Conservation (phyloP, 2,329 filamentous ascomycete species). For the Blastomyces percursus region DNA sequence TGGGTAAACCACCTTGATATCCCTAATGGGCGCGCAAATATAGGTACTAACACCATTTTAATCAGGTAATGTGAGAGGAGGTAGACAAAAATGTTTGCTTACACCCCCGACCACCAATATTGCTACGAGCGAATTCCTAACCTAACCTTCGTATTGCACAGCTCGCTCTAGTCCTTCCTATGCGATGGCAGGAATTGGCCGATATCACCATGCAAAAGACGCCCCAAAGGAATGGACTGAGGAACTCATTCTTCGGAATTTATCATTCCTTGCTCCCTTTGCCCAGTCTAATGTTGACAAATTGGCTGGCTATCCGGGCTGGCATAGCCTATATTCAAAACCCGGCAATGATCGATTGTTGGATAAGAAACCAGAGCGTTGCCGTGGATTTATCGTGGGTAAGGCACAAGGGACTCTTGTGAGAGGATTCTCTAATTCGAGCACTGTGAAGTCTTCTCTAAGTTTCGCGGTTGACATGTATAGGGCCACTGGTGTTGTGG, state of each 20-base stretch:
- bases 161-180: not conserved
- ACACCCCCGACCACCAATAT: too few species aligned
- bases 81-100: not conserved
- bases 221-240: slow-evolving; percentile 4
- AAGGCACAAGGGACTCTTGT: not conserved
- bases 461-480: not conserved
- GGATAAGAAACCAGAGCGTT: not conserved
- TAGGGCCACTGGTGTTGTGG: not conserved
- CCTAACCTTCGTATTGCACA: not conserved
- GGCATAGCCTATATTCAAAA: not conserved
- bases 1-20: not conserved
- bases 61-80: not conserved
- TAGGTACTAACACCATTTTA: not conserved
- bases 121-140: not conserved
- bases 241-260: not conserved
- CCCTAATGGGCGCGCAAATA: not conserved
- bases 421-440: not conserved
- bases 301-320: not conserved
- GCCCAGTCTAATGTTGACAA: not conserved
- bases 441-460: not conserved
- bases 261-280: slow-evolving; percentile 1
- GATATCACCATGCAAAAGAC: slow-evolving; percentile 3
- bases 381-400: not conserved
- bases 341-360: not conserved
- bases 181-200: not conserved